Percentiles rank a stretch among this genome's conserved stretches.
Evolutionary conservation across 2,329 filamentous ascomycete genomes (phyloP).

Genomic region (Colletotrichum eremochloae): DNA sequence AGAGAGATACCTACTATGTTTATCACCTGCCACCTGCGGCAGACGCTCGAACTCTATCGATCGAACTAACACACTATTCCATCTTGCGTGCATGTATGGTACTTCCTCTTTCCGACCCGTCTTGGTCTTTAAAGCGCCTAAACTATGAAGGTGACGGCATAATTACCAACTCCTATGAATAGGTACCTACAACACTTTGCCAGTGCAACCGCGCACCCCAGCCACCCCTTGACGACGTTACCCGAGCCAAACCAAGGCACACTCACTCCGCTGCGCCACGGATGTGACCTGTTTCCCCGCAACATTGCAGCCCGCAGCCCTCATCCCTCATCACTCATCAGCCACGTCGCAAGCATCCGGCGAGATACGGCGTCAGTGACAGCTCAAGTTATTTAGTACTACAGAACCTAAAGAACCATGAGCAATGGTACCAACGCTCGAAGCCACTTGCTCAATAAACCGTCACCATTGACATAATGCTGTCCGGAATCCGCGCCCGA

Average conservation of each 20-base stretch:
- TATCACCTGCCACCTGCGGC: neutral
- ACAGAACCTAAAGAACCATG: slow-evolving; percentile 13
- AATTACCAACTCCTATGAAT: neutral
- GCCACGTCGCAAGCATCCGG: slow-evolving; percentile 26
- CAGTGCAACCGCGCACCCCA: slow-evolving; percentile 1
- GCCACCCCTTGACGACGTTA: slow-evolving; percentile 8
- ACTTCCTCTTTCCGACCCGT: neutral
- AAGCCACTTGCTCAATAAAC: neutral
- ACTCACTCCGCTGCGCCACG: neutral
- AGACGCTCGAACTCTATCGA: neutral
- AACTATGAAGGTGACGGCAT: neutral
- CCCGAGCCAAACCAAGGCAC: slow-evolving; percentile 12
- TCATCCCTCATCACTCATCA: slow-evolving; percentile 11
- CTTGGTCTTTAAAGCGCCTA: neutral
- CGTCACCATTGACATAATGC: neutral
- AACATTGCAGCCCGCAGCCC: slow-evolving; percentile 10
- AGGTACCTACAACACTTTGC: neutral
- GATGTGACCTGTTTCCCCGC: no score
- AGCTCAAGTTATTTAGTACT: slow-evolving; percentile 21
- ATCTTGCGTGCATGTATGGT: neutral
- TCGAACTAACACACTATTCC: neutral
- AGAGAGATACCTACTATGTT: no score
- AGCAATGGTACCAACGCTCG: slow-evolving; percentile 6
- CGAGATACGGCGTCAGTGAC: slow-evolving; percentile 33
- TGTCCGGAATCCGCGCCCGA: neutral